Evolutionary conservation across 75 land plant species (phyloP), one percentile per base, ranked within the genome.

Genomic region (Larix kaempferi): DNA sequence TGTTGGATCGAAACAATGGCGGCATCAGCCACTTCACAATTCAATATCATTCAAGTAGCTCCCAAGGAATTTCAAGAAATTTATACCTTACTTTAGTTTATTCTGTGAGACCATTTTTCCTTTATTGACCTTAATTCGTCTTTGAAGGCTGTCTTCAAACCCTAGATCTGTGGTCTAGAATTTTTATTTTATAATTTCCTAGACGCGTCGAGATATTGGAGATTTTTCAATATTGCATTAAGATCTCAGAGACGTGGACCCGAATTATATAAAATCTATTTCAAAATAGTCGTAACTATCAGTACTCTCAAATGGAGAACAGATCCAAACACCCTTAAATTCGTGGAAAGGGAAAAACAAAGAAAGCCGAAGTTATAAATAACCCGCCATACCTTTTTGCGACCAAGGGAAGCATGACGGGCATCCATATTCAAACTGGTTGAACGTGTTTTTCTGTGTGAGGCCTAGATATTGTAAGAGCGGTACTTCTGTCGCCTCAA

Each of bases 341-440:
- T 17, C 8, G 11, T 23, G 19, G 41, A 22, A n/a, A 22, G 27
- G 37, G 15, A 6, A 21, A 6, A 39, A 41, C 11, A 71, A 71
- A 33, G 7, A 11, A 54, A 23, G 57, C 8, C 21, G n/a, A 4
- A 60, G 62, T 10, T 49, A 1, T 49, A 49, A 60, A 60, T 21
- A 13, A 23, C 22, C 22, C 19, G 41, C 7, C 22, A 41, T 21
- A 73, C 74, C 57, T 73, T 73, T 54, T 73, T 73, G 21, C 74
- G 74, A 22, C 74, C 74, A 27, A 73, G 57, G 6, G 74, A 54
- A 25, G 74, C 74, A 22, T 73, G 74, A 23, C 26, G 74, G 6
- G 55, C 74, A 13, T 73, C 74, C 74, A 73, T 73, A 26, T 19
- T 73, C 11, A 22, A 60, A 21, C 22, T 21, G 61, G 22, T 60